Conservation (phyloP, 257 asterid genomes). For the Jacaranda mimosifolia region DNA sequence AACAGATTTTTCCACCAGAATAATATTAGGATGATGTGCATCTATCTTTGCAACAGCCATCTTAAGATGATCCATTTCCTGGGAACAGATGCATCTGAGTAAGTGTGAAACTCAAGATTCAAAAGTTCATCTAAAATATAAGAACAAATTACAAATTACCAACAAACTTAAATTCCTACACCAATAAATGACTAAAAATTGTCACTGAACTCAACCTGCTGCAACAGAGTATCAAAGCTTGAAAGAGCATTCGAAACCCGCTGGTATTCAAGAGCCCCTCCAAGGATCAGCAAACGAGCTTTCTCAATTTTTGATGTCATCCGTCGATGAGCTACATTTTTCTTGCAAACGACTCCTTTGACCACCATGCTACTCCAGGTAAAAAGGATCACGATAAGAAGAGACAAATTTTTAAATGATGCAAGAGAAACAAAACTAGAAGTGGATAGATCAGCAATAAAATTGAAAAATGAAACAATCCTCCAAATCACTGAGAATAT, state of each 20-base stretch:
- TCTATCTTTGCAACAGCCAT: conserved; percentile 97
- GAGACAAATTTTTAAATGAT: conserved; percentile 26
- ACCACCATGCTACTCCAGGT: conserved; percentile 69
- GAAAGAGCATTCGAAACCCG: conserved; percentile 92
- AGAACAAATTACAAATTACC: conserved; percentile 15
- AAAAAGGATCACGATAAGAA: conserved; percentile 36
- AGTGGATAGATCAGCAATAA: background rate
- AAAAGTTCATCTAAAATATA: conserved; percentile 4
- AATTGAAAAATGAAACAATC: background rate
- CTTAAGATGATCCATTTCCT: conserved; percentile 99
- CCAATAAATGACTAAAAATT: conserved; percentile 28
- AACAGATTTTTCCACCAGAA: conserved; percentile 97
- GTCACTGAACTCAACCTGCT: conserved; percentile 72
- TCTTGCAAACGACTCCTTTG: conserved; percentile 95
- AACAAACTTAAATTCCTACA: conserved; percentile 15
- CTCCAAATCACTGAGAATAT: background rate
- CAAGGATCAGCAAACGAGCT: conserved; percentile 85
- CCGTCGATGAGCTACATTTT: conserved; percentile 92
- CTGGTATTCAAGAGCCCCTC: conserved; percentile 97
- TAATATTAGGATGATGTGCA: conserved; percentile 82
- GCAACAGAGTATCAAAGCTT: conserved; percentile 93
- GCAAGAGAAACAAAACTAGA: conserved; percentile 11
- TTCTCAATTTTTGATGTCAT: conserved; percentile 88
- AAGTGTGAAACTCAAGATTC: conserved; percentile 35
- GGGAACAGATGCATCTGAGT: conserved; percentile 38